Evolutionary conservation across 805 yeast genomes (phyloP), one percentile per base, ranked within the genome.

Genomic region (Yarrowia porcina): DNA sequence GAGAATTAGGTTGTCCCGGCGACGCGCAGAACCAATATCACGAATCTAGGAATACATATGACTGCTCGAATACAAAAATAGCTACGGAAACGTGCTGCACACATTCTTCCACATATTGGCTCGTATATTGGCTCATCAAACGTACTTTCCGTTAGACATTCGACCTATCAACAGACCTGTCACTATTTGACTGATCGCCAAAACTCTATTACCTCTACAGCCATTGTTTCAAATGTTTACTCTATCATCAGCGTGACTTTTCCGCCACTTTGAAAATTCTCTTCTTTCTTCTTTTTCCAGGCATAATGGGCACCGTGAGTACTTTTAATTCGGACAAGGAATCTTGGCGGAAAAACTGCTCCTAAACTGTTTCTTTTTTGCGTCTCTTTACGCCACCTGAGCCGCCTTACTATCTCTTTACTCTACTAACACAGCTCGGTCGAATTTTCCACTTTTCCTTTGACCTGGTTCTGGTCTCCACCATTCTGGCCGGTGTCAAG

Each of bases 401-500:
- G n/a, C n/a, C n/a, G n/a, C n/a, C n/a, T n/a, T 8, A 5, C 28
- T 25, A 8, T 8, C 28, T 25, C 28, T 5, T 8, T 4, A 25
- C 28, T 5, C 8, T 25, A 25, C 63, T 63, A 69, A 28, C 61
- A 13, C 45, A 80, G 89, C 67, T 88, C 41, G 90, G 91, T 2
- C 83, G 79, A 72, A 67, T 86, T 63, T 73, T 88, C 11, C 97
- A 90, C 74, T 83, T 83, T 68, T 82, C 93, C 0, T 69, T 90
- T 63, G 97, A 92, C 71, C 80, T 91, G 66, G 83, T 92, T 3
- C 77, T 92, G 64, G 77, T 90, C 9, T 89, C 97, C 2, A 83
- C 94, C 72, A 78, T 92, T 13, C 76, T 93, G 45, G 97, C 97
- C 0, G 96, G 96, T 3, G 81, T 92, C 61, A 87, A 90, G 72